These are phyloP conservation scores for Polyporus arcularius DNA, from an alignment of 768 basidiomycete genomes.

Conservation along the genomic window DNA sequence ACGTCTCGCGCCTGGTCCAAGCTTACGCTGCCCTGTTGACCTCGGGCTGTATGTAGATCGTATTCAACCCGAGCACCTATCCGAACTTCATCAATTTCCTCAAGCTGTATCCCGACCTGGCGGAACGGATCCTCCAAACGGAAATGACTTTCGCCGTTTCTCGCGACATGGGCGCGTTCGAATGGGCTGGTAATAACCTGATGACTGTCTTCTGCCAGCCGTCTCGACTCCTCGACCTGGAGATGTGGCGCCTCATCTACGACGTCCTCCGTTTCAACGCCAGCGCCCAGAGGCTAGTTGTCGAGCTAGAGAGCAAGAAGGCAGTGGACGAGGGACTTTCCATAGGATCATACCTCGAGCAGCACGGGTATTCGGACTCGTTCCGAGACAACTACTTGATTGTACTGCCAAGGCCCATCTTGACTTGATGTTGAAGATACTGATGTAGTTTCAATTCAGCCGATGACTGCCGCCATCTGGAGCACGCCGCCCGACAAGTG, in stretches of 20 bases:
- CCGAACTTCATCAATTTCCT: slow-evolving; percentile 80
- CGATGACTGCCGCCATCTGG: slow-evolving; percentile 83
- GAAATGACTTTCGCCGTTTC: slow-evolving; percentile 83
- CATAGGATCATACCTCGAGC: slow-evolving; percentile 57
- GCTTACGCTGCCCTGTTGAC: neutral
- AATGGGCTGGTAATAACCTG: slow-evolving; percentile 74
- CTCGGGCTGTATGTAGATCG: slow-evolving; percentile 49
- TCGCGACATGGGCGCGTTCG: slow-evolving; percentile 65
- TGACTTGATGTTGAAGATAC: neutral
- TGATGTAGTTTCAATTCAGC: slow-evolving; percentile 33
- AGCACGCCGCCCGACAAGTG: slow-evolving; percentile 74
- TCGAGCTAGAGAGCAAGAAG: slow-evolving; percentile 14
- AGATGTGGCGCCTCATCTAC: slow-evolving; percentile 74
- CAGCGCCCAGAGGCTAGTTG: slow-evolving; percentile 54
- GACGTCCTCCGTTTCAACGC: slow-evolving; percentile 75
- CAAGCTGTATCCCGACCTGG: slow-evolving; percentile 45
- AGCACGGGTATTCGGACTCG: slow-evolving; percentile 64
- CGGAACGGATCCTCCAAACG: slow-evolving; percentile 47
- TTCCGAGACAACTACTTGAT: slow-evolving; percentile 79
- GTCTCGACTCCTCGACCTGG: slow-evolving; percentile 57
- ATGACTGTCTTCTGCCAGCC: slow-evolving; percentile 68
- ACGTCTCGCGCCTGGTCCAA: slow-evolving; percentile 22
- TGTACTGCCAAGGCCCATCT: slow-evolving; percentile 36
- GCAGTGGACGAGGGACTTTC: slow-evolving; percentile 36
- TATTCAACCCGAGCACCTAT: slow-evolving; percentile 75